phyloP scores from a whole-genome alignment of 75 land plant species.

The Cryptomeria japonica region DNA sequence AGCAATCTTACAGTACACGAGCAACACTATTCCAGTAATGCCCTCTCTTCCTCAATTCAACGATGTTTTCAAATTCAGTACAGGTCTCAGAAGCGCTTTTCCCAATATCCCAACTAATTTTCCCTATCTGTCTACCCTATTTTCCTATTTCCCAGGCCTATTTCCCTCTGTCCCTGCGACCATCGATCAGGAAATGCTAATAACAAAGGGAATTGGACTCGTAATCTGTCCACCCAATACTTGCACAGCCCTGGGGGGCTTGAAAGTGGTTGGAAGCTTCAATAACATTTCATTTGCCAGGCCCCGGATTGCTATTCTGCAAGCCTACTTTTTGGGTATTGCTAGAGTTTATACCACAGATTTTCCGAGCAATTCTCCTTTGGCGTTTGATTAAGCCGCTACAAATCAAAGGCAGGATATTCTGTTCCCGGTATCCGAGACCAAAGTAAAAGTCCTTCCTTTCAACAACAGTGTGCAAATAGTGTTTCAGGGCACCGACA shows the following conservation, averaged over 20 bases:
- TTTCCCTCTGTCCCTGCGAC: background rate
- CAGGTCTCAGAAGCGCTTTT: background rate
- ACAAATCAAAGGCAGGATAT: background rate
- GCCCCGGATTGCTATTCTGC: background rate
- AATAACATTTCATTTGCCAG: conserved; percentile 5
- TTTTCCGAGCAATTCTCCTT: background rate
- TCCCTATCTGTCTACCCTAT: too few relatives aligned
- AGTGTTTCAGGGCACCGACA: background rate
- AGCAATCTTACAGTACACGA: background rate
- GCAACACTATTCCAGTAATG: background rate
- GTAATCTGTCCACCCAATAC: background rate
- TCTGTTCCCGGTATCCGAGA: background rate
- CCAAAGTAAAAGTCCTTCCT: background rate
- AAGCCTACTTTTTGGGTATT: background rate
- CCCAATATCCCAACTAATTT: too few relatives aligned
- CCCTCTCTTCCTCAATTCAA: background rate
- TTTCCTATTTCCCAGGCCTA: background rate
- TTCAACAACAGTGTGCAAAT: background rate
- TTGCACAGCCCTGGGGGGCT: background rate
- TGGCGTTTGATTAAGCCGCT: background rate
- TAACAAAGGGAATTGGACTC: background rate
- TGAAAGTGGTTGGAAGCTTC: background rate
- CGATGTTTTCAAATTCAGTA: background rate
- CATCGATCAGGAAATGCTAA: background rate
- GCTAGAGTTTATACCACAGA: background rate